Conservation (phyloP, 352 stramenopile genomes). For the Globisporangium polare region DNA sequence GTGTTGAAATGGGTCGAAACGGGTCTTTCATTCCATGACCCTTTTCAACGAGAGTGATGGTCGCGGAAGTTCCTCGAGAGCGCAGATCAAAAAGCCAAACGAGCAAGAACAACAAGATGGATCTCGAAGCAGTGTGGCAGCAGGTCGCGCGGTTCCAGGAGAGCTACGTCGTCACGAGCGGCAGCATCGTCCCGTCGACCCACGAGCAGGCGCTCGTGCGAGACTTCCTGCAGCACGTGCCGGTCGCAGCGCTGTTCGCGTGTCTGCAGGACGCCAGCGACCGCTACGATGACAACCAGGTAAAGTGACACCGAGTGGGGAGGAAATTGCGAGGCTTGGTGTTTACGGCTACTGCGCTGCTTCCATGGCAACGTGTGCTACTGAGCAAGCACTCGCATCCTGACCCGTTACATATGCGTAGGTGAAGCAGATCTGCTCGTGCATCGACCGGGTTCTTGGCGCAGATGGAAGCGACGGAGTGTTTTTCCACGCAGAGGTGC, state of each 20-base stretch:
- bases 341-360: neutral
- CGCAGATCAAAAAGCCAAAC: neutral
- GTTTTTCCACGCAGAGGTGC: constrained; percentile 70
- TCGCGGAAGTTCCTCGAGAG: neutral
- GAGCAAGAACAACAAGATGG: constrained; percentile 23
- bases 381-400: neutral
- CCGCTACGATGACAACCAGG: constrained; percentile 50
- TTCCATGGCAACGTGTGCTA: neutral
- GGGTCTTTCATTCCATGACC: neutral
- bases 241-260: constrained; percentile 59
- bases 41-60: neutral
- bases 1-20: no score
- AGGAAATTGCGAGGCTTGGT: neutral
- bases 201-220: constrained; percentile 54
- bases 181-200: constrained; percentile 27
- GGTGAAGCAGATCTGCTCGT: constrained; percentile 70
- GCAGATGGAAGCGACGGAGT: constrained; percentile 44
- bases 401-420: constrained; percentile 14
- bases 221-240: constrained; percentile 63
- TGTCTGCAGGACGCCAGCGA: constrained; percentile 81
- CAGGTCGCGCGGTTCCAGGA: constrained; percentile 67
- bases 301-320: constrained; percentile 10
- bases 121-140: constrained; percentile 41
- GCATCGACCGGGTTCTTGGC: constrained; percentile 71
- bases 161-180: constrained; percentile 48